phyloP scores from a whole-genome alignment of 192 early-diverging fungal species.

The Diversispora eburnea region DNA sequence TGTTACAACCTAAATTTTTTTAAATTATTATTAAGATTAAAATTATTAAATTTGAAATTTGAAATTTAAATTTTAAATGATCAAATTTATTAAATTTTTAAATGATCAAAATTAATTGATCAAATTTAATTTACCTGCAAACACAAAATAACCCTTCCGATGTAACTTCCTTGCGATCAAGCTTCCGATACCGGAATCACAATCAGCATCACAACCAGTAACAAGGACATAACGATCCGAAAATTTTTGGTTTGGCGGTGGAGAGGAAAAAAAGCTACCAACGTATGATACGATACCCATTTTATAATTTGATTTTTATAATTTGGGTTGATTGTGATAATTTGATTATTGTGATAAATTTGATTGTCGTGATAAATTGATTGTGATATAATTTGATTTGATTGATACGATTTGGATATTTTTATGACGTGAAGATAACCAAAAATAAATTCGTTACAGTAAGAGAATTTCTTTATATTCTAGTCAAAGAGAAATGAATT shows the following conservation, averaged over 20 bases:
- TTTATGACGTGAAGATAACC: too few relatives aligned
- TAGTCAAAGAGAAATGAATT: too few relatives aligned
- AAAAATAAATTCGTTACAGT: too few relatives aligned
- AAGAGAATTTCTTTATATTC: too few relatives aligned
- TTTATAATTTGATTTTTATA: background rate
- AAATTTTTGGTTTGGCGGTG: slow-evolving; percentile 21
- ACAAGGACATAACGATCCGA: slow-evolving; percentile 27
- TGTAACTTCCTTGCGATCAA: slow-evolving; percentile 29
- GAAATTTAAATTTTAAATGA: background rate
- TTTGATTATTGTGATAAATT: background rate
- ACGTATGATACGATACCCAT: slow-evolving; percentile 30
- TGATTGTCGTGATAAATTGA: too few relatives aligned
- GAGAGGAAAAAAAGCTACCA: slow-evolving; percentile 23
- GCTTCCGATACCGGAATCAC: slow-evolving; percentile 29
- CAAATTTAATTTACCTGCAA: slow-evolving; percentile 13
- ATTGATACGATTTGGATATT: too few relatives aligned
- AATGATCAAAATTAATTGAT: background rate
- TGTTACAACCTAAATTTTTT: slow-evolving; percentile 3
- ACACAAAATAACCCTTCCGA: slow-evolving; percentile 26
- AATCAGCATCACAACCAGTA: slow-evolving; percentile 31
- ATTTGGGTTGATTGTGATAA: too few relatives aligned
- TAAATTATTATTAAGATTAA: background rate
- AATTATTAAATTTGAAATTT: background rate
- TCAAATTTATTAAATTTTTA: background rate
- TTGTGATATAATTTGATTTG: too few relatives aligned